Conservation (phyloP, 2,329 filamentous ascomycete species). For the Trichophyton equinum region DNA sequence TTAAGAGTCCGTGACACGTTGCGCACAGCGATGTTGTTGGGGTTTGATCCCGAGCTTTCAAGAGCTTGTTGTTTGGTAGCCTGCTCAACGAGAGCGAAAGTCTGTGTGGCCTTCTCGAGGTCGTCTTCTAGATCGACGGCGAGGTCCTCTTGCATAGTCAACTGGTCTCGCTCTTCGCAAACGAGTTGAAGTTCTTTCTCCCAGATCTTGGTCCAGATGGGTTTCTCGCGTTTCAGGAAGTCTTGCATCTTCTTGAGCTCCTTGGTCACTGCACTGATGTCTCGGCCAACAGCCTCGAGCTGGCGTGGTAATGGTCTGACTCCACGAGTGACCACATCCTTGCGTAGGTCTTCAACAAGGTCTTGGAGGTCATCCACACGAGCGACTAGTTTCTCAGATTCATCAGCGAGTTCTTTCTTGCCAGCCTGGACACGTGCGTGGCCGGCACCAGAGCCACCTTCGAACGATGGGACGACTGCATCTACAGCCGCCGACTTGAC, state of each 20-base stretch:
- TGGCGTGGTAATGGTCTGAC: slow-evolving; percentile 84
- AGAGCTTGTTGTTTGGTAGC: slow-evolving; percentile 92
- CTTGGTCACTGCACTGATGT: slow-evolving; percentile 66
- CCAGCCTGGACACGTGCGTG: slow-evolving; percentile 73
- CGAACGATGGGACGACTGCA: slow-evolving; percentile 55
- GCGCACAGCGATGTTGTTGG: slow-evolving; percentile 32
- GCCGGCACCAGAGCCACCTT: slow-evolving; percentile 71
- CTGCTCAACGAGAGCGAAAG: slow-evolving; percentile 89
- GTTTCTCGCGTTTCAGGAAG: slow-evolving; percentile 75
- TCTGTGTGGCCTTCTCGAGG: slow-evolving; percentile 84
- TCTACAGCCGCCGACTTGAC: slow-evolving; percentile 67
- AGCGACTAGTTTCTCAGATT: slow-evolving; percentile 80
- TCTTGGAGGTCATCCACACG: slow-evolving; percentile 97
- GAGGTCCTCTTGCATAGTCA: slow-evolving; percentile 93
- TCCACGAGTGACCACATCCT: slow-evolving; percentile 87
- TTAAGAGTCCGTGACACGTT: slow-evolving; percentile 42
- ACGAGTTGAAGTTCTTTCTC: slow-evolving; percentile 94
- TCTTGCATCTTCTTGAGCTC: slow-evolving; percentile 93
- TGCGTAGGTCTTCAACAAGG: slow-evolving; percentile 86
- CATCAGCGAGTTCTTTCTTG: slow-evolving; percentile 72
- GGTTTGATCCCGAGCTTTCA: slow-evolving; percentile 40
- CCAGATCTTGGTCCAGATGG: slow-evolving; percentile 98
- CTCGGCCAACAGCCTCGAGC: slow-evolving; percentile 77
- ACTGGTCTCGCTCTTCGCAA: slow-evolving; percentile 85
- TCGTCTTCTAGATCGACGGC: slow-evolving; percentile 87